Evolutionary conservation across 2,329 filamentous ascomycete species (phyloP).

Genomic region (Pleomassaria siparia): DNA sequence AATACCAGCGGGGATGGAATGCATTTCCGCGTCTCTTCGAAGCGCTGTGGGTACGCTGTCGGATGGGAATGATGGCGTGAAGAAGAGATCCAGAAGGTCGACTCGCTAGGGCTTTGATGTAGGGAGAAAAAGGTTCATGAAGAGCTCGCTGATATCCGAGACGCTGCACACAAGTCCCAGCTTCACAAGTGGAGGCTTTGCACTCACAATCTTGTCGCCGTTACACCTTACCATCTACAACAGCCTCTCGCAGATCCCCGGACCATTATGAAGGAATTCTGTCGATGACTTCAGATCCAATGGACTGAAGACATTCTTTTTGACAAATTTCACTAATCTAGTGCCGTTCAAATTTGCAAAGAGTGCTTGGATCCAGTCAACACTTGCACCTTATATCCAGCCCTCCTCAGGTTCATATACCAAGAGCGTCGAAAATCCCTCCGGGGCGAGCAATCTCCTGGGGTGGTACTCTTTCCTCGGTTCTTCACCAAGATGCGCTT

Average conservation of each 20-base stretch:
- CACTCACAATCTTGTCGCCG: not conserved
- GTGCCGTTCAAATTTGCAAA: not conserved
- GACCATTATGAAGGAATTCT: not conserved
- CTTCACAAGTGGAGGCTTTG: not conserved
- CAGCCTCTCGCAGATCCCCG: not conserved
- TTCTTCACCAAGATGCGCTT: conserved; percentile 12
- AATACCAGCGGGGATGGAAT: not conserved
- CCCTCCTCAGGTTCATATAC: conserved; percentile 28
- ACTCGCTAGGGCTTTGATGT: not conserved
- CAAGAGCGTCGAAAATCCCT: conserved; percentile 18
- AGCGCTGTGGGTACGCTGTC: not conserved
- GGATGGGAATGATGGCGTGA: not conserved
- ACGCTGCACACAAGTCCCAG: not conserved
- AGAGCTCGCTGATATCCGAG: not conserved
- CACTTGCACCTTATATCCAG: conserved; percentile 19
- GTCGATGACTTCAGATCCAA: not conserved
- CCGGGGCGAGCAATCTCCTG: conserved; percentile 4
- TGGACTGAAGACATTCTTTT: not conserved
- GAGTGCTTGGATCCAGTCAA: not conserved
- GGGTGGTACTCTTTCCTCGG: conserved; percentile 7
- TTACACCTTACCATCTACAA: not conserved
- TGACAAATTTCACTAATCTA: not conserved
- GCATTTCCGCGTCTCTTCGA: not conserved
- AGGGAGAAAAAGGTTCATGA: not conserved
- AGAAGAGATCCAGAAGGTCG: not conserved